Conservation (phyloP, 345 rosid species). For the Carallia pectinifolia region DNA sequence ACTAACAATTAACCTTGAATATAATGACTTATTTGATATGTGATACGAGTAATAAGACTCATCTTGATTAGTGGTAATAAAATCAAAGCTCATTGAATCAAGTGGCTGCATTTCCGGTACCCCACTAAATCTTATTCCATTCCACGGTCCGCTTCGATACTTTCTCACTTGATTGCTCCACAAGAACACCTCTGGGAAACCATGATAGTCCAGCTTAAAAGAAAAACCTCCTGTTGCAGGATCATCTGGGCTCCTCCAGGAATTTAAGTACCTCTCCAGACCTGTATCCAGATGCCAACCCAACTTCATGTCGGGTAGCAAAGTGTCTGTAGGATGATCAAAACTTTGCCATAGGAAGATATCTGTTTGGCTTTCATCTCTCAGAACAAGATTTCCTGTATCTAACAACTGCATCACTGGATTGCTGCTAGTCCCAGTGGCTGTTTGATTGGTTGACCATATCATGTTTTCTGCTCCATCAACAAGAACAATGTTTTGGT, state of each 20-base stretch:
- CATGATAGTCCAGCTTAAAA: conserved; percentile 52
- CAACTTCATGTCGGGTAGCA: conserved; percentile 73
- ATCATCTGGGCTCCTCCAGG: conserved; percentile 57
- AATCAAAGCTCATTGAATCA: conserved; percentile 38
- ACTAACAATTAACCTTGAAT: conserved; percentile 55
- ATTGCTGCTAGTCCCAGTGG: conserved; percentile 8
- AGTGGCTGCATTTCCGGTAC: conserved; percentile 75
- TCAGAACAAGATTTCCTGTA: conserved; percentile 68
- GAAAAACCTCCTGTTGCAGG: conserved; percentile 57
- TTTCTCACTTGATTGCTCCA: conserved; percentile 18
- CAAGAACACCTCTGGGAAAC: conserved; percentile 65
- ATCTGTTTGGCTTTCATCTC: conserved; percentile 26
- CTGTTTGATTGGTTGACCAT: conserved; percentile 63
- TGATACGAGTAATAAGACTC: conserved; percentile 50
- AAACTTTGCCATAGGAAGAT: conserved; percentile 73
- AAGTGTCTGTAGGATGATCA: conserved; percentile 73
- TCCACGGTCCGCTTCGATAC: conserved; percentile 71
- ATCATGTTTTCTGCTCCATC: conserved; percentile 22
- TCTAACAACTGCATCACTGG: conserved; percentile 58
- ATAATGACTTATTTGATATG: conserved; percentile 22
- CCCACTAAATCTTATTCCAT: conserved; percentile 65
- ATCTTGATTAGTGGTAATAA: conserved; percentile 22
- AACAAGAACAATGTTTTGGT: conserved; percentile 38
- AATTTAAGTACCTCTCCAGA: conserved; percentile 39
- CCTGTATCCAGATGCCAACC: conserved; percentile 68